These are phyloP conservation scores for Hirsutella minnesotensis DNA, from an alignment of 2,329 filamentous ascomycete species.

Conservation along the genomic window DNA sequence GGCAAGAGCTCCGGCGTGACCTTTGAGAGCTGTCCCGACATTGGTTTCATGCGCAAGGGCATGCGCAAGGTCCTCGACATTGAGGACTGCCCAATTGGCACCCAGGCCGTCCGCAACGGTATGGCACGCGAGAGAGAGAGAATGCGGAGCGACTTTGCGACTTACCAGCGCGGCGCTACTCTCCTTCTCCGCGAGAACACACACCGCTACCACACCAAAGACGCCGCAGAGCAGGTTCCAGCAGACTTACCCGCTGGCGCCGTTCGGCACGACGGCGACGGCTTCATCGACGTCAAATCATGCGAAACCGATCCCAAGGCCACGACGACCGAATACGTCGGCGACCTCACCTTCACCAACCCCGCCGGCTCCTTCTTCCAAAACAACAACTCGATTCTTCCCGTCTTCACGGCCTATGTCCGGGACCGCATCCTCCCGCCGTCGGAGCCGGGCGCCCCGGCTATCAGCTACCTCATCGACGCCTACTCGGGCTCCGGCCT, in stretches of 20 bases:
- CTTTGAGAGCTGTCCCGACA: conserved; percentile 58
- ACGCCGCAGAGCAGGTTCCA: conserved; percentile 15
- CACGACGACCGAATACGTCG: conserved; percentile 78
- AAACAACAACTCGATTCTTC: conserved; percentile 97
- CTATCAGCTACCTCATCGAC: conserved; percentile 81
- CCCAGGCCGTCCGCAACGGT: conserved; percentile 68
- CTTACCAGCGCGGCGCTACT: conserved; percentile 74
- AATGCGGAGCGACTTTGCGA: conserved; percentile 56
- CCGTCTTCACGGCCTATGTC: conserved; percentile 76
- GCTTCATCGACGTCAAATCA: conserved; percentile 66
- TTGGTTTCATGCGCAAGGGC: conserved; percentile 89
- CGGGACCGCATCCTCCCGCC: conserved; percentile 62
- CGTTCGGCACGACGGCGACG: conserved; percentile 36
- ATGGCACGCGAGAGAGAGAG: conserved; percentile 68
- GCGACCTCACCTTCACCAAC: conserved; percentile 75
- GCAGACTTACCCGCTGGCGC: conserved; percentile 18
- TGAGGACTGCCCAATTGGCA: conserved; percentile 93
- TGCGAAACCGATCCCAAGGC: conserved; percentile 82
- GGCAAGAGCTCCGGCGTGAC: conserved; percentile 28
- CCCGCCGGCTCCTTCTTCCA: conserved; percentile 95
- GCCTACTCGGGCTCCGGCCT: conserved; percentile 95
- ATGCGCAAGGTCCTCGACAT: conserved; percentile 75
- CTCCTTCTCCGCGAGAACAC: conserved; percentile 84
- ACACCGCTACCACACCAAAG: conserved; percentile 43
- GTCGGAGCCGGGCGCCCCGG: conserved; percentile 14